These are phyloP conservation scores for Agrostemma githago DNA, from an alignment of 148 eudicot genomes.

Conservation along the genomic window DNA sequence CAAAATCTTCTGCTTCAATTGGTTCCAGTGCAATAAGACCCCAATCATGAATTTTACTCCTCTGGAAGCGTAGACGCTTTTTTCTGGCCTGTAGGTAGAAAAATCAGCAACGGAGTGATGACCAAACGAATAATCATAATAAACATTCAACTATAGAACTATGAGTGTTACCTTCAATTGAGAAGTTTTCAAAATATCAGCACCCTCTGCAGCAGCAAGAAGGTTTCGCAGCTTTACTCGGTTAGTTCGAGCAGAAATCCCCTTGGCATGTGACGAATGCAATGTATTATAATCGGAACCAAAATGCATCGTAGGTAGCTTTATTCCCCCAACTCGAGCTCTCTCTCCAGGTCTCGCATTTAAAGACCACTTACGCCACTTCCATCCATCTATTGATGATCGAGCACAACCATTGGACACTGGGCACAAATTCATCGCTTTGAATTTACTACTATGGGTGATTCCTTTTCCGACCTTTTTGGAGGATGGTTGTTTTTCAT, in stretches of 20 bases:
- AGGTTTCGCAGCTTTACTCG: conserved; percentile 89
- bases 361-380: conserved; percentile 89
- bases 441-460: conserved; percentile 34
- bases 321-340: conserved; percentile 66
- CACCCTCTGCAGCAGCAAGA: conserved; percentile 96
- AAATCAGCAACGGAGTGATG: conserved; percentile 5
- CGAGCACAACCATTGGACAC: conserved; percentile 86
- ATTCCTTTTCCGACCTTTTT: conserved; percentile 32
- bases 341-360: conserved; percentile 78
- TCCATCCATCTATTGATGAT: conserved; percentile 83
- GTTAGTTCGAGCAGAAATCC: conserved; percentile 89
- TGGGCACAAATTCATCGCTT: conserved; percentile 44
- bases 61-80: conserved; percentile 82
- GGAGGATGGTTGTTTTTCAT: conserved; percentile 30
- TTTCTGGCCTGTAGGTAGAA: conserved; percentile 66
- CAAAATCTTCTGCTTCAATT: conserved; percentile 95
- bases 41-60: conserved; percentile 98
- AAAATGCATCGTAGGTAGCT: conserved; percentile 26
- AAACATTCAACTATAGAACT: neutral
- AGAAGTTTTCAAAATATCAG: conserved; percentile 88
- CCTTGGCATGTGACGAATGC: conserved; percentile 48
- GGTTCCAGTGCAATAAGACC: conserved; percentile 95
- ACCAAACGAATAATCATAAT: neutral
- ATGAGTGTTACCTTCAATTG: conserved; percentile 64
- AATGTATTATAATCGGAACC: conserved; percentile 39